Evolutionary conservation across 768 basidiomycete genomes (phyloP).

Genomic region (Calocybe indica): DNA sequence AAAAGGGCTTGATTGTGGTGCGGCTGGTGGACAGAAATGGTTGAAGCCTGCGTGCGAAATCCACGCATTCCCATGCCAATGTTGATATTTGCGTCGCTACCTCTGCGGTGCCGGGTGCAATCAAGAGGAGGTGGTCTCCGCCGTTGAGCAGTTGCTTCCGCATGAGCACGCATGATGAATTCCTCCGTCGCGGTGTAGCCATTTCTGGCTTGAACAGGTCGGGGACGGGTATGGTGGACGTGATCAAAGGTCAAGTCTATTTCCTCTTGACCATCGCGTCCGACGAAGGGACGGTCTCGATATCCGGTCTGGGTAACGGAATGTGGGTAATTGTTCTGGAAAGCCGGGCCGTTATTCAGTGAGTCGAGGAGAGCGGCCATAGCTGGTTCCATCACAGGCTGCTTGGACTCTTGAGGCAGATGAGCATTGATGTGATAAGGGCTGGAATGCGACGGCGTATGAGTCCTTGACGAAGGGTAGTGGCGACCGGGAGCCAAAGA

Average conservation of each 20-base stretch:
- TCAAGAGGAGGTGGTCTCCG: slow-evolving; percentile 31
- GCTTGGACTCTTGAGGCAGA: background rate
- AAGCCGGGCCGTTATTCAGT: slow-evolving; percentile 18
- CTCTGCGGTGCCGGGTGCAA: slow-evolving; percentile 17
- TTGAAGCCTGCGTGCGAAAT: slow-evolving; percentile 34
- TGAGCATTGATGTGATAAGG: background rate
- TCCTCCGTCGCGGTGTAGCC: slow-evolving; percentile 70
- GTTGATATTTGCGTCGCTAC: slow-evolving; percentile 13
- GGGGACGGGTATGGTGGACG: background rate
- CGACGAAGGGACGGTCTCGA: too few species aligned
- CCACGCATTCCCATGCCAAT: slow-evolving; percentile 36
- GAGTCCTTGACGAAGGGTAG: slow-evolving; percentile 1
- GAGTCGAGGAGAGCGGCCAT: slow-evolving; percentile 25
- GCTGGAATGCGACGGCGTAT: background rate
- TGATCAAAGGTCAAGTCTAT: too few species aligned
- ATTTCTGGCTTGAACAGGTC: slow-evolving; percentile 27
- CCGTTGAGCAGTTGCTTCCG: slow-evolving; percentile 17
- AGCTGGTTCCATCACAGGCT: background rate
- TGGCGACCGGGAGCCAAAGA: slow-evolving; percentile 24
- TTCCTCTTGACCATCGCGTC: too few species aligned
- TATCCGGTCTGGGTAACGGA: background rate
- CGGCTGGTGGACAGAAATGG: background rate
- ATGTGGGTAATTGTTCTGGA: slow-evolving; percentile 8
- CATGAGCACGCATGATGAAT: slow-evolving; percentile 55
- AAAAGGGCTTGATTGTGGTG: too few species aligned